These are phyloP conservation scores for Aspergillus brasiliensis DNA, from an alignment of 2,329 filamentous ascomycete species.

Conservation along the genomic window DNA sequence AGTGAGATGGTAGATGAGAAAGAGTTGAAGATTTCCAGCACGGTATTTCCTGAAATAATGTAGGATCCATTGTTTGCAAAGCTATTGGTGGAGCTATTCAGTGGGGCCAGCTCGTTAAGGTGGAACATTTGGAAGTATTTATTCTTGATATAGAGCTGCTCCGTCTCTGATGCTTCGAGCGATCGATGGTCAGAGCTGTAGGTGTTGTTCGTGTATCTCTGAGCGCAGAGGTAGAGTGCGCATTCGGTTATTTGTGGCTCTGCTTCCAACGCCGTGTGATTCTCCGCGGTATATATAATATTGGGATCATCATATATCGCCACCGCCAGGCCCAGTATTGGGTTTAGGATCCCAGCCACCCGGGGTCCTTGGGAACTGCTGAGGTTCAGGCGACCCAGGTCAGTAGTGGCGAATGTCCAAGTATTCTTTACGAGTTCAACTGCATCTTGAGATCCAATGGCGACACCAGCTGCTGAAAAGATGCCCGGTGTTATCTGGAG, in stretches of 20 bases:
- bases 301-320: neutral
- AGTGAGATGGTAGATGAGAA: neutral
- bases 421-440: neutral
- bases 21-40: neutral
- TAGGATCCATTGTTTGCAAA: neutral
- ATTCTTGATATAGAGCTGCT: neutral
- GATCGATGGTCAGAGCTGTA: neutral
- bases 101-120: neutral
- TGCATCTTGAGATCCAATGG: neutral
- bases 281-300: neutral
- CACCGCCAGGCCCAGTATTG: neutral
- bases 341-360: neutral
- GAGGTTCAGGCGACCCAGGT: neutral
- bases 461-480: neutral
- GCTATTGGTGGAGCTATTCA: neutral
- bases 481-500: neutral
- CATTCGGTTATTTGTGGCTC: neutral
- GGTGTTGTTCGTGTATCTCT: neutral
- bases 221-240: neutral
- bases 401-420: neutral
- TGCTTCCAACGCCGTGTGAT: neutral
- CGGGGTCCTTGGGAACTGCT: neutral
- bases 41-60: neutral
- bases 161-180: neutral
- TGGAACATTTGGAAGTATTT: neutral